phyloP scores from a whole-genome alignment of 73 alveolate genomes.

The Paramecium biaurelia region DNA sequence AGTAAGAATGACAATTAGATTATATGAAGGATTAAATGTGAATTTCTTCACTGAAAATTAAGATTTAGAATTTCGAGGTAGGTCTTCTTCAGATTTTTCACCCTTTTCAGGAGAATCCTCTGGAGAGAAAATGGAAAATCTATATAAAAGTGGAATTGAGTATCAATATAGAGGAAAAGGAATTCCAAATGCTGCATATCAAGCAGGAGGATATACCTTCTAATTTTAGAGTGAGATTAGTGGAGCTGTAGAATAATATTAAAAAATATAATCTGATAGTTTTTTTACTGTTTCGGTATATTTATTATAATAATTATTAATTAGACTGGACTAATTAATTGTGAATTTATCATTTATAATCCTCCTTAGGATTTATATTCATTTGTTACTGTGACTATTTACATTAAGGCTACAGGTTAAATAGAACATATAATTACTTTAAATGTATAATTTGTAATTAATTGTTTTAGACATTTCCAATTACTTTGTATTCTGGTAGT shows the following conservation, averaged over 20 bases:
- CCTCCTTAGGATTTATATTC: constrained; percentile 35
- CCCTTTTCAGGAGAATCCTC: background rate
- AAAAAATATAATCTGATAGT: background rate
- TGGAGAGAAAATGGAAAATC: background rate
- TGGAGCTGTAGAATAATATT: background rate
- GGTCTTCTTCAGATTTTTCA: background rate
- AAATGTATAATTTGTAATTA: background rate
- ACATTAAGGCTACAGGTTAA: background rate
- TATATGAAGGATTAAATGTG: background rate
- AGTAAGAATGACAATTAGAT: background rate
- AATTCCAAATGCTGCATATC: background rate
- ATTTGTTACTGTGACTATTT: background rate
- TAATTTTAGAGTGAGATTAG: background rate
- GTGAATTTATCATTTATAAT: constrained; percentile 25
- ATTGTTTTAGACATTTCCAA: background rate
- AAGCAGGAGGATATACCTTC: constrained; percentile 38
- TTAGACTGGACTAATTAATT: constrained; percentile 2
- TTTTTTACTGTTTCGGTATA: background rate
- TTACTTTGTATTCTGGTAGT: constrained; percentile 8
- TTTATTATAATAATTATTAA: background rate
- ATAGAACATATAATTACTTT: background rate
- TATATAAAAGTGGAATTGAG: background rate
- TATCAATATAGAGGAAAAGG: background rate
- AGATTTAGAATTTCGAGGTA: background rate
- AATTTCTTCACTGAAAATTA: background rate